Conservation (phyloP, 2,329 filamentous ascomycete genomes). For the Fusarium tricinctum region DNA sequence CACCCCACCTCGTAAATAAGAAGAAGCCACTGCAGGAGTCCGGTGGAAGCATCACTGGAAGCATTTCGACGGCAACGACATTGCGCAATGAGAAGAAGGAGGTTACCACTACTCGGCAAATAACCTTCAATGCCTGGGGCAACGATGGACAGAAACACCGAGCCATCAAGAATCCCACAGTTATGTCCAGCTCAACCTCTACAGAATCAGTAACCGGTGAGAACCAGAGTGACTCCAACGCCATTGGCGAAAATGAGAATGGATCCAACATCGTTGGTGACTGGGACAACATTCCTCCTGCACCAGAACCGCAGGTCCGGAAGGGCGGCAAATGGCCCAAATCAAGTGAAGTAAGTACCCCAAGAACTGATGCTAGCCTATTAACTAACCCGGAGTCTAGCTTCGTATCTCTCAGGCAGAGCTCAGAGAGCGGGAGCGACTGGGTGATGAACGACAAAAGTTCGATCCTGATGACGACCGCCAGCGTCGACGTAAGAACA, state of each 20-base stretch:
- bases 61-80: conserved; percentile 53
- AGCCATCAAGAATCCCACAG: conserved; percentile 45
- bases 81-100: conserved; percentile 37
- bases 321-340: conserved; percentile 47
- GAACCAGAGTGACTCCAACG: conserved; percentile 18
- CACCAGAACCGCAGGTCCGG: background rate
- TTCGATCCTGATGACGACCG: conserved; percentile 11
- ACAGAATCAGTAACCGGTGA: conserved; percentile 20
- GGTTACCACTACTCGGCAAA: background rate
- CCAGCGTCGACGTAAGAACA: conserved; percentile 37
- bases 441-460: background rate
- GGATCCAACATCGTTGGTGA: conserved; percentile 33
- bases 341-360: conserved; percentile 35
- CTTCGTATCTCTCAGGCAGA: conserved; percentile 37
- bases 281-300: conserved; percentile 14
- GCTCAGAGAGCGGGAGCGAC: conserved; percentile 36
- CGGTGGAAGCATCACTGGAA: conserved; percentile 19
- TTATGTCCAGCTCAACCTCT: conserved; percentile 34
- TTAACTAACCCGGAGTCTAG: conserved; percentile 7
- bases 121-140: conserved; percentile 54
- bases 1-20: conserved; percentile 20
- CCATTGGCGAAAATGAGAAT: conserved; percentile 1
- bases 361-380: background rate
- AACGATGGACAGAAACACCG: conserved; percentile 43
- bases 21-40: background rate